Evolutionary conservation across 2,329 filamentous ascomycete species (phyloP), one percentile per base, ranked within the genome.

Genomic region (Hymenoscyphus infarciens): DNA sequence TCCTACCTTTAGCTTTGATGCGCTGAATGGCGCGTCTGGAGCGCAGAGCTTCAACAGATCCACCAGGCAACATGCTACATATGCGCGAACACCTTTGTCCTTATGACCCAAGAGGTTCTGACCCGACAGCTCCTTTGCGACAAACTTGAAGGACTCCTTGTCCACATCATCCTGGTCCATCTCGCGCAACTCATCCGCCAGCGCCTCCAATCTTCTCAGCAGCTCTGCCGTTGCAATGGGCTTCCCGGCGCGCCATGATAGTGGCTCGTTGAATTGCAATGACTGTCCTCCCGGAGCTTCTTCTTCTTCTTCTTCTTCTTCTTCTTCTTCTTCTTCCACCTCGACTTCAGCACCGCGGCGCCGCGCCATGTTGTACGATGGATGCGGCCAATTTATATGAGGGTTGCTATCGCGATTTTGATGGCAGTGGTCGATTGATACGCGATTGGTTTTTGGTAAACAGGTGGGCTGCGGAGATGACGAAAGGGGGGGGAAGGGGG

Each of bases 11-110:
- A 98, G 83, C 78, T 98, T 93, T 64, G 90, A 87, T 49, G 86
- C 87, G 27, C 92, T 96, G 77, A 96, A 98, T 19, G 95, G 95
- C 74, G 95, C 95, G 81, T 98, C 89, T 0, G 95, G 95, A 31
- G 95, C 95, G 77, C 92, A 97, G 62, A 99, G 83, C 71, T 91
- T 89, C 74, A 99, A 84, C 69, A 99, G 90, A 75, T 99, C 95
- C 61, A 97, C 92, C 65, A 98, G 82, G 75, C 93, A 98, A 72
- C 91, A 91, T 53, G 92, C 88, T 35, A 91, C 86, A 80, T 90
- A 97, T 29, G 95, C 94, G 76, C 90, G 89, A 67, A 99, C 92
- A 61, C 95, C 95, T 68, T 88, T 90, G 76, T 99, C 95, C 79
- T 96, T 96, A 78, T 99, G 95, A 64, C 86, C 86, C 56, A 99